A percentile compares a stretch with the other conserved stretches of the same genome.
phyloP scores from a whole-genome alignment of 2,329 filamentous ascomycete species.

The Fusarium agapanthi region DNA sequence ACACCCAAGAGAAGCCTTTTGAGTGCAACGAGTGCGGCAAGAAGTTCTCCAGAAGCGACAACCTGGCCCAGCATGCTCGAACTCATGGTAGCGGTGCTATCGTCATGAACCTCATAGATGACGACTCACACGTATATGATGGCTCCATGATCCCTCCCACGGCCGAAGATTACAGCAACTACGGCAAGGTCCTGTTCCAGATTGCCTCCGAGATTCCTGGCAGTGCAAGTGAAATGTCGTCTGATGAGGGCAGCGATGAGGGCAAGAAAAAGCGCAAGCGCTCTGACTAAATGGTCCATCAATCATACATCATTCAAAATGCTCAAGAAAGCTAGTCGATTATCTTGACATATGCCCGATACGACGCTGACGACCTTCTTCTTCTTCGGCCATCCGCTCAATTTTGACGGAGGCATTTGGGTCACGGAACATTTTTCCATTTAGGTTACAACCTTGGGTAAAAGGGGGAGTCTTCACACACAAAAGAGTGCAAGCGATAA shows the following conservation, averaged over 20 bases:
- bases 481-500: conserved; percentile 52
- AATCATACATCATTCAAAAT: conserved; percentile 23
- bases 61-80: conserved; percentile 93
- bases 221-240: conserved; percentile 67
- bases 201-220: conserved; percentile 78
- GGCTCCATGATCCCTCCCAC: conserved; percentile 55
- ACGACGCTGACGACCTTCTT: conserved; percentile 47
- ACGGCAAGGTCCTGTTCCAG: conserved; percentile 84
- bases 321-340: conserved; percentile 34
- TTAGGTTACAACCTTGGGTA: conserved; percentile 45
- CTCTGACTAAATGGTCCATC: conserved; percentile 60
- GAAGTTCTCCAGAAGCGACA: conserved; percentile 98
- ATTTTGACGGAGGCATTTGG: conserved; percentile 42
- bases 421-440: conserved; percentile 39
- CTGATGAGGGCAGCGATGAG: conserved; percentile 60
- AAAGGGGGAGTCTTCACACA: conserved; percentile 46
- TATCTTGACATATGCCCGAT: conserved; percentile 44
- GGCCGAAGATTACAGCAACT: conserved; percentile 70
- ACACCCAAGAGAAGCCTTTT: conserved; percentile 98
- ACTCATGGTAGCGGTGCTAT: conserved; percentile 92
- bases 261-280: conserved; percentile 78
- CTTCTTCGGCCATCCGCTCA: conserved; percentile 39
- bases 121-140: conserved; percentile 60
- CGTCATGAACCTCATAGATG: conserved; percentile 87
- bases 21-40: conserved; percentile 98